phyloP scores from a whole-genome alignment of 2,329 filamentous ascomycete species.

The Aspergillus transmontanensis region DNA sequence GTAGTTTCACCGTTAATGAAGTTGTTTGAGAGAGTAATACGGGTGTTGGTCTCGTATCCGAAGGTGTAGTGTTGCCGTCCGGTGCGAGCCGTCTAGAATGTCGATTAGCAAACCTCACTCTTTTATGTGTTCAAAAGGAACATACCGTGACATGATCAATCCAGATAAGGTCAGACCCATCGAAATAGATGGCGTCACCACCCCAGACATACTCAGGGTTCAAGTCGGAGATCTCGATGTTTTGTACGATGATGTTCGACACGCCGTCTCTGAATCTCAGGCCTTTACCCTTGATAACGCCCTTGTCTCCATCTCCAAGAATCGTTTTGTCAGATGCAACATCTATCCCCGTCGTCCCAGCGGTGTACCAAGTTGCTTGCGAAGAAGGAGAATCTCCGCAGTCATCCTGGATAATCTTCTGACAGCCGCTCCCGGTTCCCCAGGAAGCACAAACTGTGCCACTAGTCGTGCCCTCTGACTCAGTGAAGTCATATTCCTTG shows the following conservation, averaged over 20 bases:
- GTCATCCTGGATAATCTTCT: conserved; percentile 57
- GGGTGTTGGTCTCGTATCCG: conserved; percentile 55
- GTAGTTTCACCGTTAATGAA: conserved; percentile 58
- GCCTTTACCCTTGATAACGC: conserved; percentile 59
- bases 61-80: conserved; percentile 64
- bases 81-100: conserved; percentile 51
- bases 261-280: conserved; percentile 46
- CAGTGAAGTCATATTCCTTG: conserved; percentile 43
- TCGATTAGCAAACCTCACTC: not conserved
- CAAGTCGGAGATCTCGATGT: conserved; percentile 53
- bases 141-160: conserved; percentile 49
- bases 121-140: not conserved
- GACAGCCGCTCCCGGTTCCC: conserved; percentile 39
- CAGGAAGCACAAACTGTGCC: conserved; percentile 28
- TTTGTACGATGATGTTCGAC: conserved; percentile 62
- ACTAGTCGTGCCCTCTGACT: conserved; percentile 18
- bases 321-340: conserved; percentile 60
- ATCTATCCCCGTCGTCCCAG: conserved; percentile 49
- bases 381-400: conserved; percentile 56
- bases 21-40: conserved; percentile 62
- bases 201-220: conserved; percentile 61
- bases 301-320: conserved; percentile 53
- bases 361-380: conserved; percentile 51
- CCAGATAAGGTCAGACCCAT: conserved; percentile 44
- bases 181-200: conserved; percentile 57